Conservation (phyloP, 371 early-diverging fungal genomes). For the Saksenaea vasiformis region DNA sequence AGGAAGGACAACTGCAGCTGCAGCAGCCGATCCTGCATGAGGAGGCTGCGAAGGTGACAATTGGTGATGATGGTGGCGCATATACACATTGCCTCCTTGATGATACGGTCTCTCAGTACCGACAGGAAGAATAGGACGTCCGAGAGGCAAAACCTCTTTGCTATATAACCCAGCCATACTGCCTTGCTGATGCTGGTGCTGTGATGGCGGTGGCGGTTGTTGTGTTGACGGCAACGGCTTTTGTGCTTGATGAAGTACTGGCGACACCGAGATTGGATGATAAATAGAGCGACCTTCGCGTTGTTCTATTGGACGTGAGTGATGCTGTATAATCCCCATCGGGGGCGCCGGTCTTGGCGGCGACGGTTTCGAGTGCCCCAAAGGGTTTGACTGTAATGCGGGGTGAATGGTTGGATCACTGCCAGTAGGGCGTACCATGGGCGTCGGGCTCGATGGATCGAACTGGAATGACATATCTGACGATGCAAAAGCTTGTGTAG, state of each 20-base stretch:
- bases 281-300: conserved; percentile 1
- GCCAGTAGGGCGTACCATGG: conserved; percentile 14
- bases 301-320: conserved; percentile 2
- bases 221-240: not conserved
- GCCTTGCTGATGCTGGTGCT: not conserved
- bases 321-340: not conserved
- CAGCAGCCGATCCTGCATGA: conserved; percentile 5
- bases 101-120: not conserved
- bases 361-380: conserved; percentile 15
- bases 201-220: not conserved
- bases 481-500: conserved; percentile 17
- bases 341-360: not conserved
- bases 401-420: conserved; percentile 31
- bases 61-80: conserved; percentile 3
- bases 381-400: conserved; percentile 28
- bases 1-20: not conserved
- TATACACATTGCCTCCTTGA: not conserved
- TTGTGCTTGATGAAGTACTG: conserved; percentile 1
- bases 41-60: conserved; percentile 3
- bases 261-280: not conserved
- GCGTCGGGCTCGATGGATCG: conserved; percentile 20
- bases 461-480: conserved; percentile 25
- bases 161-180: not conserved
- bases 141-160: not conserved
- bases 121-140: not conserved